Evolutionary conservation across 345 rosid genomes (phyloP), one percentile per base, ranked within the genome.

Genomic region (Clarkia xantiana): DNA sequence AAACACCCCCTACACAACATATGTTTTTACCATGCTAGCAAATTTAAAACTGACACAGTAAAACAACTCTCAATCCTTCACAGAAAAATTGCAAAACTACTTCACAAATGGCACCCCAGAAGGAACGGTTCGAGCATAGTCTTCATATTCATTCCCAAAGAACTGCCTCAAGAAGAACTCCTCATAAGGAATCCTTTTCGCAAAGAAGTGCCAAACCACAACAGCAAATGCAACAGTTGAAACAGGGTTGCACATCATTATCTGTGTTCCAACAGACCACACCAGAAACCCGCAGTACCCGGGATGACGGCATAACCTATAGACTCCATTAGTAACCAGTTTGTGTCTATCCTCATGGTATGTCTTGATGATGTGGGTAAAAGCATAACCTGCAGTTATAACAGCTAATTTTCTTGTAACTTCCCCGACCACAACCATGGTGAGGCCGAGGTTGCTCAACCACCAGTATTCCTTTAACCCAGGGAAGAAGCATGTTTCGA

Each of bases 211-310:
- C 79, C 73, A 74, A 17, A 40, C 61, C 4, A 74, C 71, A 36
- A 52, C 48, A 25, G 73, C 56, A 48, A 74, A 70, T 15, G 54
- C 79, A 13, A 65, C 42, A 2, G 62, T 51, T 5, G 79, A 74
- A 25, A 70, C 0, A 1, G 73, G 73, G 60, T 70, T 74, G 56
- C 76, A 74, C 29, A 74, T 48, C 79, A 74, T 70, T 53, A 74
- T 54, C 47, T 74, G 79, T 14, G 79, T 64, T 20, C 76, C 68
- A 0, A 70, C 71, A 0, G 71, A 64, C 73, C 73, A 74, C 54
- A 74, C 56, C 46, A 74, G 54, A 63, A 70, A 74, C 50, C 76
- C 76, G 3, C 56, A 48, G 44, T 74, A 70, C 47, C 73, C 56
- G 13, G 79, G 79, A 64, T 74, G 79, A 14, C 73, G 76, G 13